phyloP scores from a whole-genome alignment of 805 yeast genomes.

The Martiniozyma abietophila region DNA sequence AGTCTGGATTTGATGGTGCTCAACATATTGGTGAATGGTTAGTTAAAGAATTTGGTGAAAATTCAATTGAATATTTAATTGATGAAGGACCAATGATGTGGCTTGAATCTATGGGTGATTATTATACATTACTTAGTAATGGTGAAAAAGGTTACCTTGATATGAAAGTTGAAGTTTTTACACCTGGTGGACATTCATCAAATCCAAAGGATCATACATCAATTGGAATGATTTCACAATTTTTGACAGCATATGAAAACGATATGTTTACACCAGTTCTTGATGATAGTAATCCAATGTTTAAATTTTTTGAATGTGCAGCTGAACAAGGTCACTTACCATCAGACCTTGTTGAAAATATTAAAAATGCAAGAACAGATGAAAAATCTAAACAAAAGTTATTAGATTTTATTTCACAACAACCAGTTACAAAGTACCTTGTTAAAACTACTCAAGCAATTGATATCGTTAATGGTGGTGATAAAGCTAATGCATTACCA shows the following conservation, averaged over 20 bases:
- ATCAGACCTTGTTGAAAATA: slow-evolving; percentile 7
- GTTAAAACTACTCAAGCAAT: slow-evolving; percentile 59
- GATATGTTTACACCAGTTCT: slow-evolving; percentile 43
- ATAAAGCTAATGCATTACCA: slow-evolving; percentile 70
- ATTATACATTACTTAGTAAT: slow-evolving; percentile 13
- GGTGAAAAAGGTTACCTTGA: slow-evolving; percentile 36
- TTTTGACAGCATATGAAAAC: slow-evolving; percentile 46
- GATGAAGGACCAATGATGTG: slow-evolving; percentile 43
- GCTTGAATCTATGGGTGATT: slow-evolving; percentile 30
- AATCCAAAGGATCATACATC: slow-evolving; percentile 63
- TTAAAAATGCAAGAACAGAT: slow-evolving; percentile 17
- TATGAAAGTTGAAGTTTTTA: slow-evolving; percentile 37
- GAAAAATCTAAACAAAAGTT: slow-evolving; percentile 28
- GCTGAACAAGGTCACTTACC: slow-evolving; percentile 38
- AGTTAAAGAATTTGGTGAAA: slow-evolving; percentile 45
- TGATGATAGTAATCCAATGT: slow-evolving; percentile 49
- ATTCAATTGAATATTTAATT: slow-evolving; percentile 53
- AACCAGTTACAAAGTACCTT: slow-evolving; percentile 27
- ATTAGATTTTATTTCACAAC: slow-evolving; percentile 20
- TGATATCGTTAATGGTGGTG: slow-evolving; percentile 62
- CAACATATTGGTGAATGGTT: slow-evolving; percentile 36
- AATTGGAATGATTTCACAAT: slow-evolving; percentile 62
- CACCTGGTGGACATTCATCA: slow-evolving; percentile 54
- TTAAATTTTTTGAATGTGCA: slow-evolving; percentile 48
- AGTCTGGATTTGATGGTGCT: slow-evolving; percentile 59